Evolutionary conservation across 1,284 basidiomycete species (phyloP).

Genomic region (Marasmius oreades): DNA sequence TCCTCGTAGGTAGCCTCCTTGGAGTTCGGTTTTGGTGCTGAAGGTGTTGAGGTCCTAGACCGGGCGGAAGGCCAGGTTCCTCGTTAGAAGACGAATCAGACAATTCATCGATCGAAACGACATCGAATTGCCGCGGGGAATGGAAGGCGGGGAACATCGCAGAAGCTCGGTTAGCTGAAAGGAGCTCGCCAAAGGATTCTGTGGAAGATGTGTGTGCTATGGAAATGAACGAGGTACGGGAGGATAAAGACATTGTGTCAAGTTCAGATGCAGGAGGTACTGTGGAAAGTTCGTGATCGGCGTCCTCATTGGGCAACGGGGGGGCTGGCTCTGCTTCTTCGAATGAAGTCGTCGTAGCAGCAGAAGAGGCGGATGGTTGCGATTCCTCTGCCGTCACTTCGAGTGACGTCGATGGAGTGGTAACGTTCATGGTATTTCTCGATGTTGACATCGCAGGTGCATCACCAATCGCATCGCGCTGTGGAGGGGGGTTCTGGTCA

Average conservation of each 20-base stretch:
- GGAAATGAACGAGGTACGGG: constrained; percentile 22
- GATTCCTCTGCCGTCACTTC: background rate
- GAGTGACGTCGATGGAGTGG: background rate
- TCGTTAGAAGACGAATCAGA: constrained; percentile 66
- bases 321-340: too few species aligned
- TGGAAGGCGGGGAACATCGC: constrained; percentile 25
- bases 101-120: constrained; percentile 71
- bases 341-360: background rate
- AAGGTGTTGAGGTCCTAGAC: constrained; percentile 34
- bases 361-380: background rate
- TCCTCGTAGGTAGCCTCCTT: constrained; percentile 62
- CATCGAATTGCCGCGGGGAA: constrained; percentile 56
- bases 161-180: constrained; percentile 32
- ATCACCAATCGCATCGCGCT: too few species aligned
- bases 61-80: constrained; percentile 41
- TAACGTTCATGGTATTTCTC: background rate
- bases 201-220: constrained; percentile 48
- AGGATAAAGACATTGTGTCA: background rate
- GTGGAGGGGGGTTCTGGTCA: too few species aligned
- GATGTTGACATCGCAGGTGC: background rate
- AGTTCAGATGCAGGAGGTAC: background rate
- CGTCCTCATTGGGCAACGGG: background rate
- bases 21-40: constrained; percentile 31
- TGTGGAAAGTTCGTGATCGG: background rate
- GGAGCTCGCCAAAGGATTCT: constrained; percentile 52